Conservation (phyloP, 2,329 filamentous ascomycete species). For the Helminthosporium solani region DNA sequence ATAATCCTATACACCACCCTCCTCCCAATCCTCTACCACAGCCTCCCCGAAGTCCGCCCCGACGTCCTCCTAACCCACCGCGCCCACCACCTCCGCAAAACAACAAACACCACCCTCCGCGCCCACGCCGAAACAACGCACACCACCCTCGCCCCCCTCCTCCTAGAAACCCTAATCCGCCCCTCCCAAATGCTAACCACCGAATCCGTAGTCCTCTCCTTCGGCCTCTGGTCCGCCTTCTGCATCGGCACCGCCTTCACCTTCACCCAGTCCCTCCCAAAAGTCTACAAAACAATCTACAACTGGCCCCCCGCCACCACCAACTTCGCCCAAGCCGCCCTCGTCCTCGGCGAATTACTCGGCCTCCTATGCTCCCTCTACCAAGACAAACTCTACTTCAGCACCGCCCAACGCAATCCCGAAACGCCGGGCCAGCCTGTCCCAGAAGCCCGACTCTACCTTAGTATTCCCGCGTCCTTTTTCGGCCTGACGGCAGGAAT, state of each 20-base stretch:
- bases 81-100: conserved; percentile 35
- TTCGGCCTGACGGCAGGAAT: conserved; percentile 51
- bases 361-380: conserved; percentile 42
- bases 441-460: conserved; percentile 50
- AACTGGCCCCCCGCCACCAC: conserved; percentile 44
- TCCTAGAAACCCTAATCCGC: conserved; percentile 42
- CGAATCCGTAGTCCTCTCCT: conserved; percentile 52
- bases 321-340: conserved; percentile 48
- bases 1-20: conserved; percentile 50
- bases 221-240: conserved; percentile 53
- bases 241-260: conserved; percentile 51
- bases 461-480: conserved; percentile 47
- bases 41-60: conserved; percentile 50
- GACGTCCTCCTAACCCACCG: conserved; percentile 48
- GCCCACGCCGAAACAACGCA: conserved; percentile 39
- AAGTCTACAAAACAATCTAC: conserved; percentile 46
- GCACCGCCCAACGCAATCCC: conserved; percentile 41
- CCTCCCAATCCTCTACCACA: conserved; percentile 44
- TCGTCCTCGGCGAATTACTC: conserved; percentile 50
- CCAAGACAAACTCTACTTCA: conserved; percentile 45
- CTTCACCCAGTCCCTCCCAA: conserved; percentile 51
- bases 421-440: conserved; percentile 44
- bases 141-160: conserved; percentile 31
- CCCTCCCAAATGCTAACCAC: conserved; percentile 48
- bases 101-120: conserved; percentile 26